Percentiles rank a stretch among this genome's conserved stretches.
Evolutionary conservation across 2,329 filamentous ascomycete genomes (phyloP).

Genomic region (Pyrenochaeta sp.): DNA sequence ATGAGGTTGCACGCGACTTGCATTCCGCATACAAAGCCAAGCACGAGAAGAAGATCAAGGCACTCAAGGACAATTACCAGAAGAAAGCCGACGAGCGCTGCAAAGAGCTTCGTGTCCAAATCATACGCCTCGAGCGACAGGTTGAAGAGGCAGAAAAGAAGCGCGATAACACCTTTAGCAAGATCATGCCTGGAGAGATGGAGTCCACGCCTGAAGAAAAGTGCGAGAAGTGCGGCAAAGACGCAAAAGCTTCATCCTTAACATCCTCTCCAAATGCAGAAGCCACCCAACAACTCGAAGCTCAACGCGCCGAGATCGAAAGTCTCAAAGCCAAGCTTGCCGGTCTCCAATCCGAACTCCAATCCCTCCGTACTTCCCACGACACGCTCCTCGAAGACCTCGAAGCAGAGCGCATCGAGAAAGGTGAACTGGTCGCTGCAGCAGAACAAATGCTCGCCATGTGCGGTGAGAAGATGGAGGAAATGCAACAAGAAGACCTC

Average conservation of each 20-base stretch:
- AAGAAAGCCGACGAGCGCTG: slow-evolving; percentile 89
- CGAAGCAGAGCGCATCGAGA: slow-evolving; percentile 79
- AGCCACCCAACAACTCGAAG: slow-evolving; percentile 63
- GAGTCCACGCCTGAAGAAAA: slow-evolving; percentile 11
- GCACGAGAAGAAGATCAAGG: slow-evolving; percentile 94
- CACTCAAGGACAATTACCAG: slow-evolving; percentile 84
- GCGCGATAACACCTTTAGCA: slow-evolving; percentile 71
- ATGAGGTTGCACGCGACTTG: slow-evolving; percentile 75
- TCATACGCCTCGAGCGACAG: slow-evolving; percentile 74
- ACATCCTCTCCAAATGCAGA: slow-evolving; percentile 37
- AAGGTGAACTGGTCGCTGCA: slow-evolving; percentile 81
- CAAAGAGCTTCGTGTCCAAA: slow-evolving; percentile 75
- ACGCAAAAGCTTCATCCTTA: slow-evolving; percentile 9
- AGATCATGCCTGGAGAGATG: slow-evolving; percentile 49
- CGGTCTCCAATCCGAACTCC: slow-evolving; percentile 76
- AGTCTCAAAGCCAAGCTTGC: slow-evolving; percentile 77
- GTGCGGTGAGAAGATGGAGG: slow-evolving; percentile 56
- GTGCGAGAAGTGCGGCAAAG: slow-evolving; percentile 24
- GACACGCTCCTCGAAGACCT: slow-evolving; percentile 70
- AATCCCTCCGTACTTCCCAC: slow-evolving; percentile 75
- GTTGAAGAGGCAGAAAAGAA: slow-evolving; percentile 76
- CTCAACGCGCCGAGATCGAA: slow-evolving; percentile 71
- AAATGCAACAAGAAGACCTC: slow-evolving; percentile 53
- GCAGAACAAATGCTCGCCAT: slow-evolving; percentile 86
- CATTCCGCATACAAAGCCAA: slow-evolving; percentile 96